Evolutionary conservation across 129 eudicot species (phyloP).

Genomic region (Helianthus annuus): HanXRQr2.0-SUNRISE NC_035443.2:8582281-8582780

Average conservation of each 20-base stretch:
- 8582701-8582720: conserved; percentile 45
- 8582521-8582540: conserved; percentile 30
- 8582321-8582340: conserved; percentile 11
- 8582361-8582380: conserved; percentile 32
- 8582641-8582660: conserved; percentile 47
- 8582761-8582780: conserved; percentile 35
- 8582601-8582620: background rate
- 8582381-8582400: conserved; percentile 21
- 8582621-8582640: background rate
- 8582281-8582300: conserved; percentile 26
- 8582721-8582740: conserved; percentile 78
- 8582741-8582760: conserved; percentile 58
- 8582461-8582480: conserved; percentile 22
- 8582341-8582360: conserved; percentile 36
- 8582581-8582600: background rate
- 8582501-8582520: conserved; percentile 14
- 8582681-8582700: conserved; percentile 31
- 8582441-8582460: conserved; percentile 42
- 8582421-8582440: conserved; percentile 58
- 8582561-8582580: conserved; percentile 6
- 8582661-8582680: conserved; percentile 36
- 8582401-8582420: conserved; percentile 35
- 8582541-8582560: conserved; percentile 30
- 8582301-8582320: background rate
- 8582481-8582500: conserved; percentile 3